A percentile compares a stretch with the other conserved stretches of the same genome.
Conservation (phyloP, 306 rosid species). For the Arachis hypogaea region DNA sequence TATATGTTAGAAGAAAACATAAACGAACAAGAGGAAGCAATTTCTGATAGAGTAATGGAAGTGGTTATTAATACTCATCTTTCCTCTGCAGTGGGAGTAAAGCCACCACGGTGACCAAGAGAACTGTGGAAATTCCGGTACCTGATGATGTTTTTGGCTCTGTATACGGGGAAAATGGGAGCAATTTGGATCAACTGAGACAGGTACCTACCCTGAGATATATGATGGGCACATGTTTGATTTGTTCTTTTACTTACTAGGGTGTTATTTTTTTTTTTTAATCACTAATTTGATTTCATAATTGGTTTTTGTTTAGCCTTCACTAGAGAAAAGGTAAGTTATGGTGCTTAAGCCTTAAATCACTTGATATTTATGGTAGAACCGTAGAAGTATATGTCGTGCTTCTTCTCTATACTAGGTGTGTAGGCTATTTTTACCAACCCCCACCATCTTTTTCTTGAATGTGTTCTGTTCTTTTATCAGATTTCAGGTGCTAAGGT, state of each 20-base stretch:
- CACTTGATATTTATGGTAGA: not conserved
- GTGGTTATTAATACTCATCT: conserved; percentile 18
- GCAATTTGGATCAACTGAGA: conserved; percentile 75
- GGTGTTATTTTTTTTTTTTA: not conserved
- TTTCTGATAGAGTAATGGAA: conserved; percentile 17
- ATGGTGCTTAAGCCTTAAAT: conserved; percentile 9
- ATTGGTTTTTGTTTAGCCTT: conserved; percentile 20
- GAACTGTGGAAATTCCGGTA: conserved; percentile 82
- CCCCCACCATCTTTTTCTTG: not conserved
- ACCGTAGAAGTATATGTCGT: not conserved
- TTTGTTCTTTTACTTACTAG: conserved; percentile 21
- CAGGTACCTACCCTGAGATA: conserved; percentile 55
- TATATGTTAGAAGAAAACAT: not conserved
- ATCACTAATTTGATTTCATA: conserved; percentile 17
- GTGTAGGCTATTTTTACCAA: too few species aligned
- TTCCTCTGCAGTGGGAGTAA: conserved; percentile 69
- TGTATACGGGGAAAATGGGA: conserved; percentile 81
- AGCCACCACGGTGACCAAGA: conserved; percentile 74
- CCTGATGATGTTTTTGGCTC: conserved; percentile 67
- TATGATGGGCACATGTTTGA: not conserved
- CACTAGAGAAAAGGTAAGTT: conserved; percentile 23
- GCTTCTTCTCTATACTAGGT: too few species aligned
- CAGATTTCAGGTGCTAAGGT: conserved; percentile 95
- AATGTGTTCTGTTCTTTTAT: conserved; percentile 26
- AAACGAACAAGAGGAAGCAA: not conserved